Percentiles rank a stretch among this genome's conserved stretches.
Evolutionary conservation across 2,329 filamentous ascomycete genomes (phyloP).

Genomic region (Immersiporthe knoxdaviesiana): DNA sequence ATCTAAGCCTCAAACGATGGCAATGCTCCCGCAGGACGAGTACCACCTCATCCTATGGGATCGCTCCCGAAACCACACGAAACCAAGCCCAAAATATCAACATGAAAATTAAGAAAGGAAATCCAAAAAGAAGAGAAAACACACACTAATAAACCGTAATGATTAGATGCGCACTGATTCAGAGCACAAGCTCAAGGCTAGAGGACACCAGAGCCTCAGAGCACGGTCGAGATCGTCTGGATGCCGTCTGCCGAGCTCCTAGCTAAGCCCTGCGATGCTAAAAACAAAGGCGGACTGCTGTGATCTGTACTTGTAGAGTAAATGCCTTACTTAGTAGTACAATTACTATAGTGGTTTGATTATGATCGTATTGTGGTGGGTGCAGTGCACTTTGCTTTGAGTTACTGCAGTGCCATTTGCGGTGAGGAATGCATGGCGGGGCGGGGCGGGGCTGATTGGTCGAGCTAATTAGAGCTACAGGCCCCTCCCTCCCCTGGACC

Average conservation of each 20-base stretch:
- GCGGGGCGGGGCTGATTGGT: not conserved
- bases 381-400: not conserved
- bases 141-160: not conserved
- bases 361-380: not conserved
- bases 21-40: not conserved
- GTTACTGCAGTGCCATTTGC: not conserved
- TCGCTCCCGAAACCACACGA: not conserved
- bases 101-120: not conserved
- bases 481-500: too few species aligned
- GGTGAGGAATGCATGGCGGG: not conserved
- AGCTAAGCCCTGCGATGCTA: not conserved
- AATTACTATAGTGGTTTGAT: not conserved
- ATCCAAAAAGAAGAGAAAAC: not conserved
- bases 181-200: not conserved
- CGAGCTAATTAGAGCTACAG: not conserved
- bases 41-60: constrained; percentile 1
- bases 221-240: not conserved
- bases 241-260: not conserved
- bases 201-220: not conserved
- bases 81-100: not conserved
- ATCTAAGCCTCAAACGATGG: not conserved
- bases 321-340: not conserved
- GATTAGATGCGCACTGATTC: not conserved
- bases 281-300: not conserved
- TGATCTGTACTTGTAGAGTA: too few species aligned